Evolutionary conservation across 441 rosid genomes (phyloP).

Genomic region (Biscutella laevigata): DNA sequence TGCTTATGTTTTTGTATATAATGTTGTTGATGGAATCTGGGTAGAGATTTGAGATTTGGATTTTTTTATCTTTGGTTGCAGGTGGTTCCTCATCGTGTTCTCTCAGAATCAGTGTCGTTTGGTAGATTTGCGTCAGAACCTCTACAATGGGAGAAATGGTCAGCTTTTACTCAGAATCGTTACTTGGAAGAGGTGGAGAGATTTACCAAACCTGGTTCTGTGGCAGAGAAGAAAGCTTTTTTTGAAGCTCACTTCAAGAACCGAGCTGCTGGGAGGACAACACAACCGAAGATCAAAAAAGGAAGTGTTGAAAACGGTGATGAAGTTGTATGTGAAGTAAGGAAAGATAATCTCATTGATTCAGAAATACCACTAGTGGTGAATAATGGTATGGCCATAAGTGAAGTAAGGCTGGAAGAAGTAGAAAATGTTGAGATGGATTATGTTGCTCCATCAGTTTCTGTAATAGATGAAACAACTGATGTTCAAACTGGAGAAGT

Average conservation of each 20-base stretch:
- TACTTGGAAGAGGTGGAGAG: constrained; percentile 86
- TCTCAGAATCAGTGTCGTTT: constrained; percentile 76
- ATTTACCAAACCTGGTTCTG: constrained; percentile 79
- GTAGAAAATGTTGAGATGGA: constrained; percentile 16
- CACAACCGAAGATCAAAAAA: constrained; percentile 33
- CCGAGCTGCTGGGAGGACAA: constrained; percentile 58
- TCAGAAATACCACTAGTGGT: constrained; percentile 5
- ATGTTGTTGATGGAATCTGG: background rate
- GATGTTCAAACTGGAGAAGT: constrained; percentile 19
- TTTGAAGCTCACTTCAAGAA: constrained; percentile 82
- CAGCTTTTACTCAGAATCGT: constrained; percentile 83
- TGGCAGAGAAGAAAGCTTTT: constrained; percentile 82
- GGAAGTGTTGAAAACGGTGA: constrained; percentile 13
- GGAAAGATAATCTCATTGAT: constrained; percentile 16
- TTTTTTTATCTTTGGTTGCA: constrained; percentile 30
- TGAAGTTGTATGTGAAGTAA: constrained; percentile 10
- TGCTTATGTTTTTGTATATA: background rate
- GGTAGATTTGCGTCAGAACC: constrained; percentile 82
- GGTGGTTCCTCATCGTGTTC: constrained; percentile 51
- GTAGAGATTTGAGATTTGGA: constrained; percentile 19
- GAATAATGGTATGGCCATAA: background rate
- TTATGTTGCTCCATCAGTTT: constrained; percentile 13
- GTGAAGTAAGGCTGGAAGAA: constrained; percentile 22
- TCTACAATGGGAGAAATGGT: constrained; percentile 89
- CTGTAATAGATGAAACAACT: constrained; percentile 1